Base-by-base conservation (phyloP, 2,329 filamentous ascomycete species). In the Fusarium chaquense region DNA sequence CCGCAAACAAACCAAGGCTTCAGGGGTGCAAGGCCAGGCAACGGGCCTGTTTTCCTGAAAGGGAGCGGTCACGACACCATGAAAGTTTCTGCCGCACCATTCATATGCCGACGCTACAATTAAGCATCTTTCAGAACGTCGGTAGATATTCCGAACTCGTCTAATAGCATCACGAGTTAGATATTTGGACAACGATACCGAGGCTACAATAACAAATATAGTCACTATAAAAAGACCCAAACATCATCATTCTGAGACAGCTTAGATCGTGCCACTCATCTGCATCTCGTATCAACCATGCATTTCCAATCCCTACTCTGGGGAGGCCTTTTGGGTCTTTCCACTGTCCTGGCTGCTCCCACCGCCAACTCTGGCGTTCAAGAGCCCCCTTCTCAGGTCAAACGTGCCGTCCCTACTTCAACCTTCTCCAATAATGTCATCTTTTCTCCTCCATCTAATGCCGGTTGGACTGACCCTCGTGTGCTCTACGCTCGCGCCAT, bases 401-500 rank as follows among this genome's bases (percentile, higher is more conserved):
- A 67, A 35, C 67, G 66, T n/a, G 32, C 67, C n/a, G 36, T 67
- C 18, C 67, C 67, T 9, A 58, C 67, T 5, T 69, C 67, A 1
- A 73, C 70, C 12, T 71, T 74, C 30, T 62, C 72, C 50, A 73
- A 73, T 41, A 76, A 77, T 28, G 76, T 79, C 69, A 78, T 85
- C 46, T 85, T 79, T 66, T 78, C 78, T 44, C 83, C 83, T 8
- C 73, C 73, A 1, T 62, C 64, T 6, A 77, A 81, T 57, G 62
- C 67, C 1, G 62, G 62, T 3, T 84, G 82, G 76, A 83, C 78
- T 0, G 78, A 81, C 50, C 83, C 82, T 3, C 78, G 79, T 2
- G 80, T 83, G 8, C 76, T 85, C 5, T 85, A 84, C 63, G 77
- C 83, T 13, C 83, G 83, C 13, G 79, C 81, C 11, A 78, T 81